These are phyloP conservation scores for Citrus mangshanensis DNA, from an alignment of 345 rosid species.

Conservation along the genomic window DNA sequence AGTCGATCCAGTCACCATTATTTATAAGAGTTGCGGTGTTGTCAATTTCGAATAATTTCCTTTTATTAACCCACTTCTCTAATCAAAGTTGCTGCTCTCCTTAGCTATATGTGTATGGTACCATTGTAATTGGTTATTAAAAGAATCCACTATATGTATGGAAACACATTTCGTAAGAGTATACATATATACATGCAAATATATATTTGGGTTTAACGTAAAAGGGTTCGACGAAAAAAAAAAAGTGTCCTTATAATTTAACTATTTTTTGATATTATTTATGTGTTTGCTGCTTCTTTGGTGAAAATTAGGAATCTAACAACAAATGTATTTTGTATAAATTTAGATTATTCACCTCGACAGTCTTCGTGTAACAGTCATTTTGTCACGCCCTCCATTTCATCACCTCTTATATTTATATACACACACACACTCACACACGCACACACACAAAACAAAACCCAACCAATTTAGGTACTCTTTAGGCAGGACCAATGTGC, in stretches of 20 bases:
- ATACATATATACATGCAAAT: neutral
- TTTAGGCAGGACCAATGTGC: neutral
- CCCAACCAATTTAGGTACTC: neutral
- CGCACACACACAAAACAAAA: no score
- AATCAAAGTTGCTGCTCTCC: neutral
- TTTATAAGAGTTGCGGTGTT: neutral
- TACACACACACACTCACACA: no score
- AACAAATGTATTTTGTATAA: neutral
- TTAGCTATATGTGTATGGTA: neutral
- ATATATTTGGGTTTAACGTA: neutral
- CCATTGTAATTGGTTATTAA: neutral
- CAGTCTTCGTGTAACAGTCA: neutral
- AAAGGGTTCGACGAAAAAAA: neutral
- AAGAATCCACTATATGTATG: neutral
- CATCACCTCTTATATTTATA: neutral
- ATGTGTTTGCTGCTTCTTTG: neutral
- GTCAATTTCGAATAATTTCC: conserved; percentile 5
- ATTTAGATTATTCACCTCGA: neutral
- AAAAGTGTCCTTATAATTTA: neutral
- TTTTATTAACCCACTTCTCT: neutral
- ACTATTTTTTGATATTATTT: neutral
- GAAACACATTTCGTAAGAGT: neutral
- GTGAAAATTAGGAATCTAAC: neutral
- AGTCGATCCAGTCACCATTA: neutral
- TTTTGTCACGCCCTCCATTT: neutral